Evolutionary conservation across 495 filamentous ascomycete species (phyloP), one percentile per base, ranked within the genome.

Genomic region (Aspergillus egyptiacus): DNA sequence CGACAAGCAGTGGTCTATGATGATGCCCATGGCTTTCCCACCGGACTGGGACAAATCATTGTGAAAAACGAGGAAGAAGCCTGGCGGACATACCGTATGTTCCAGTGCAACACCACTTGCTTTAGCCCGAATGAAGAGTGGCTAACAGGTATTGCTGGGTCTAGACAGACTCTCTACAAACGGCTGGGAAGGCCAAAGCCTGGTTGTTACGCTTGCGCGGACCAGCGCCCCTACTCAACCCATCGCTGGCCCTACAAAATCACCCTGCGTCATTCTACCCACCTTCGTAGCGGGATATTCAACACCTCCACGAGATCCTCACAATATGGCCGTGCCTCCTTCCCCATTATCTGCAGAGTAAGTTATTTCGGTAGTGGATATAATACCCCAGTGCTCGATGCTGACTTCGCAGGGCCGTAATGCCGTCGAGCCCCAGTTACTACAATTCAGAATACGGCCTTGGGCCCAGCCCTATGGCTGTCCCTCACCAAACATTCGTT

Each of bases 1-100:
- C 67, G 71, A 8, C 71, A 74, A 43, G 71, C 71, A 5, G 69
- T 74, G 2, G 71, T 74, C 25, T 74, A 74, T 36, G 71, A 74
- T 55, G 71, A 74, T 38, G 64, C 54, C 23, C 65, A 74, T 48
- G 71, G 71, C 2, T 68, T 69, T 39, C 69, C 71, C 13, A 74
- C 71, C 0, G 71, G 71, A 15, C 49, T 74, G 2, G 71, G 71
- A 1, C 71, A 74, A 47, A 74, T 74, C 36, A 74, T 74, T 19
- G 61, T 74, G 24, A 74, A 74, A 17, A 71, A 73, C 33, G 71
- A 74, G 43, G 71, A 73, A 20, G 71, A 74, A 45, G 71, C 71
- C 22, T 74, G 69, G 69, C 55, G 69, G 23, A 74, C 71, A 15
- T 74, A 72, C 48, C 67, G 71, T 74, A 45, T 9, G 68, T 67